Evolutionary conservation across 1,284 basidiomycete genomes (phyloP).

Genomic region (Volvariella volvacea): DNA sequence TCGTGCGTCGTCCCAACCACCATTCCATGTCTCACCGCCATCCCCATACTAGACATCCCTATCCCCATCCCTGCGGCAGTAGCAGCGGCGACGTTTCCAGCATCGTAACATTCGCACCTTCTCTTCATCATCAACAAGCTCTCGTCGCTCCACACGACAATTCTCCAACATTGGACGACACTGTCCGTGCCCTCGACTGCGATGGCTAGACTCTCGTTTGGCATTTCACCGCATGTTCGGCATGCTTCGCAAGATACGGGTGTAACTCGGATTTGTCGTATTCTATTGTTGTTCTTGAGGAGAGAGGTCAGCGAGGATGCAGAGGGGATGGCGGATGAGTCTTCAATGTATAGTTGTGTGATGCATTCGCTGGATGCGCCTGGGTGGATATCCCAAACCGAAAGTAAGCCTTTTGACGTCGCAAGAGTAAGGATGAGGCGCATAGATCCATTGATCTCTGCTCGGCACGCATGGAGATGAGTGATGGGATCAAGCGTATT

Average conservation of each 20-base stretch:
- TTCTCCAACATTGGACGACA: too few species aligned
- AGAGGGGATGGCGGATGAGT: constrained; percentile 13
- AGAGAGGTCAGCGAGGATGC: constrained; percentile 29
- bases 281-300: constrained; percentile 41
- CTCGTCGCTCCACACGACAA: neutral
- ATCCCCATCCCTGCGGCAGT: neutral
- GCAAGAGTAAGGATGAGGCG: constrained; percentile 54
- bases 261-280: constrained; percentile 48
- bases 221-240: constrained; percentile 58
- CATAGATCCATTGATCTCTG: constrained; percentile 41
- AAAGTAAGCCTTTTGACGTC: constrained; percentile 60
- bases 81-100: constrained; percentile 13
- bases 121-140: constrained; percentile 51
- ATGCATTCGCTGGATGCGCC: neutral
- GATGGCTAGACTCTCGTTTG: constrained; percentile 54
- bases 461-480: constrained; percentile 22
- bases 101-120: constrained; percentile 57
- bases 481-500: too few species aligned
- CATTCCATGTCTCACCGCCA: neutral
- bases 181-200: constrained; percentile 38
- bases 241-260: constrained; percentile 48
- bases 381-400: constrained; percentile 50
- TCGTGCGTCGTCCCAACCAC: constrained; percentile 17
- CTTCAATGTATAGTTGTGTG: constrained; percentile 36
- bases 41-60: neutral